Base-by-base conservation (phyloP, 257 asterid genomes). In the Penstemon eatonii region DNA sequence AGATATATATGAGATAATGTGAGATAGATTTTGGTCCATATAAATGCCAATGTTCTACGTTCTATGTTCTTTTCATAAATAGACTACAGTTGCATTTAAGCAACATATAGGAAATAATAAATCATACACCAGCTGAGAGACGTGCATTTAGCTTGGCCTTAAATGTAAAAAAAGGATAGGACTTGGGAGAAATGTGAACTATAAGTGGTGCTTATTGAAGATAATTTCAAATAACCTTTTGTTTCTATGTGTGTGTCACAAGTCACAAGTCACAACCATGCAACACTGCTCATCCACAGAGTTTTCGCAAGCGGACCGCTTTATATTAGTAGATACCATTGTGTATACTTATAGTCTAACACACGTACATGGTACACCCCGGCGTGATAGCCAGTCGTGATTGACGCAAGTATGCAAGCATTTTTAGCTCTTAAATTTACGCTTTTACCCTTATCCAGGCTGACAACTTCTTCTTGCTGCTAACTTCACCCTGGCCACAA, bases 1-100 rank as follows among this genome's bases (percentile, higher is more conserved):
- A 75, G 76, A 46, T 57, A 55, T 5, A 45, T 68, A 66, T 56
- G 78, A 78, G 66, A 71, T 55, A 51, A 73, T 70, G 76, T 80
- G 83, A 72, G 63, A 73, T 67, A 19, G 71, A 61, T 79, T 81
- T 37, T 76, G 84, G 68, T 75, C 91, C 87, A 82, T 86, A 80
- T 57, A 77, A 65, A 64, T 57, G 63, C 64, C 83, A 60, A 74
- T 58, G 75, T 37, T 43, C 52, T 52, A 25, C 19, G 52, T 50
- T 40, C 52, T 52, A 25, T 38, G 52, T 50, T 40, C 38, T 67
- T 38, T 49, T 51, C 33, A 50, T 33, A 33, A 46, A 49, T 5
- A 33, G 8, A 9, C 47, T 60, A 25, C 42, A 19, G 40, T 54
- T 58, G 9, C 52, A 19, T 45, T 4, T 49, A n/a, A 40, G 67